Conservation (phyloP, 345 rosid genomes). For the Murraya koenigii region DNA sequence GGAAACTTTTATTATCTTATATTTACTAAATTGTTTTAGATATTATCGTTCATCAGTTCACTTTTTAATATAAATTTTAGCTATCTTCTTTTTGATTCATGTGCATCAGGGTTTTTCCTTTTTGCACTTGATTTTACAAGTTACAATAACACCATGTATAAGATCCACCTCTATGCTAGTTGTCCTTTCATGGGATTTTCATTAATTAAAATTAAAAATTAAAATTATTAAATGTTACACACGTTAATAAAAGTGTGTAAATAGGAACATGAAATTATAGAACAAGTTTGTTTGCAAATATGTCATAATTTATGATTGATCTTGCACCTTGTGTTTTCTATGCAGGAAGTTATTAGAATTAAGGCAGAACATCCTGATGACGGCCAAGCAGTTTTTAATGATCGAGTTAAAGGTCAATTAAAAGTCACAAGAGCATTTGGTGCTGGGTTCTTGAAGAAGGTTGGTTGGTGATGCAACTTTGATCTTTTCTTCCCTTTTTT, state of each 20-base stretch:
- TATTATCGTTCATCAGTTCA: not conserved
- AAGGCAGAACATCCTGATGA: slow-evolving; percentile 89
- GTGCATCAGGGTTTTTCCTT: not conserved
- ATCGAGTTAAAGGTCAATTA: slow-evolving; percentile 89
- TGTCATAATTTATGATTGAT: slow-evolving; percentile 8
- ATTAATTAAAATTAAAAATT: not conserved
- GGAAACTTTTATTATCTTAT: not conserved
- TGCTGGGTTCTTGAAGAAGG: slow-evolving; percentile 94
- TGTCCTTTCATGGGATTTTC: not conserved
- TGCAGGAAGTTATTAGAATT: slow-evolving; percentile 81
- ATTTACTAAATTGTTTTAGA: not conserved
- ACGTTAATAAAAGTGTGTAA: not conserved
- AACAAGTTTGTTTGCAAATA: not conserved
- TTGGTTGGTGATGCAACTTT: slow-evolving; percentile 25
- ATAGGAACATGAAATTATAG: not conserved
- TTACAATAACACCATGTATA: not conserved
- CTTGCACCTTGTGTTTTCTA: slow-evolving; percentile 13
- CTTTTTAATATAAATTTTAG: not conserved
- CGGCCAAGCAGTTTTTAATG: slow-evolving; percentile 70
- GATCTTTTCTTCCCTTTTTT: not conserved
- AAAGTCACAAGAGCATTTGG: slow-evolving; percentile 97
- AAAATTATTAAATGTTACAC: not conserved
- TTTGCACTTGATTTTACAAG: not conserved
- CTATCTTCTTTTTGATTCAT: not conserved
- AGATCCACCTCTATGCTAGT: not conserved